Evolutionary conservation across 805 yeast genomes (phyloP), one percentile per base, ranked within the genome.

Genomic region (Yamadazyma paraphyllophila): DNA sequence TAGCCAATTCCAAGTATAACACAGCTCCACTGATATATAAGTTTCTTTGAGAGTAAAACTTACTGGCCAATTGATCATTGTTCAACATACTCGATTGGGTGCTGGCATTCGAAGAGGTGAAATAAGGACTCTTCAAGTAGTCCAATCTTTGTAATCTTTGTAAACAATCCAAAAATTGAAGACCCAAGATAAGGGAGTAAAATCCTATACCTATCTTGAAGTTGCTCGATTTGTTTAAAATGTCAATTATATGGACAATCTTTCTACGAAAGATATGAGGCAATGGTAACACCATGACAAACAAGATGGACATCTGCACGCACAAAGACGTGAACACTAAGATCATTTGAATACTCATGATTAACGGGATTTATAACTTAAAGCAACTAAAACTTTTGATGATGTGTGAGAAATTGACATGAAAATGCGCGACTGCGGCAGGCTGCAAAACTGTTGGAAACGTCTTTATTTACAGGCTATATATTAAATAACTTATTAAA

Each of bases 11-110:
- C 55, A 80, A 71, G 60, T 78, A 82, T 47, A 82, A 61, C 4
- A 81, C 82, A 7, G 83, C 83, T 7, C 87, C 88, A 12, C 81
- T 74, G 44, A 82, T 71, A 58, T 82, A 82, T 35, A 80, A 67
- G 52, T 82, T 82, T 58, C 88, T 70, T 60, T 82, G 87, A 33
- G 82, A 73, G 54, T 80, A 82, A 46, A 83, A 81, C 49, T 81
- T 77, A 39, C 78, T 67, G 4, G 85, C 86, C 51, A 80, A 62
- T 49, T 71, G 76, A 16, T 82, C 85, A 32, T 69, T 62, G 35
- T 74, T 68, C 38, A 75, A 65, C 29, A 64, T 47, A 16, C 45
- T 44, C 16, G 42, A 14, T 14, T 13, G 20, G 15, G 34, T 15
- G 7, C 5, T 15, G 13, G 16, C 31, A 9, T 51, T 43, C 20